Evolutionary conservation across 1,284 basidiomycete genomes (phyloP).

Genomic region (Apiotrichum porosum): DNA sequence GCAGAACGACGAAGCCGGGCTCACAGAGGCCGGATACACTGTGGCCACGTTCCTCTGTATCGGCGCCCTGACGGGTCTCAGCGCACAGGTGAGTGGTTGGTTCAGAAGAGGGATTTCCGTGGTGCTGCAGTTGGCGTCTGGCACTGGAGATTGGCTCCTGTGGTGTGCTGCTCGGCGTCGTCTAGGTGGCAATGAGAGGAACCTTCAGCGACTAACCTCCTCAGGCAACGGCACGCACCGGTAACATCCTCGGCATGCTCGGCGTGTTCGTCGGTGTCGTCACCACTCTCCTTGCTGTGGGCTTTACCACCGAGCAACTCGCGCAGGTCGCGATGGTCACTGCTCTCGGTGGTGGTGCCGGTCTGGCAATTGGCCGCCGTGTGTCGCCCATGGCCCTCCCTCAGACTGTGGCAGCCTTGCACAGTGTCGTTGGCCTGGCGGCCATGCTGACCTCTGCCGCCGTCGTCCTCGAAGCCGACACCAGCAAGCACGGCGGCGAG

Average conservation of each 20-base stretch:
- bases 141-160: too few relatives aligned
- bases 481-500: slow-evolving; percentile 35
- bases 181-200: too few relatives aligned
- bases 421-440: slow-evolving; percentile 77
- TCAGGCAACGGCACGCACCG: slow-evolving; percentile 71
- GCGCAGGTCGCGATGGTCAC: slow-evolving; percentile 71
- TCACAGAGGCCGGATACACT: slow-evolving; percentile 77
- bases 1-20: slow-evolving; percentile 57
- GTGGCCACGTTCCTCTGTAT: slow-evolving; percentile 76
- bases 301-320: slow-evolving; percentile 67
- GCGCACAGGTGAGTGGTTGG: slow-evolving; percentile 25
- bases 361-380: slow-evolving; percentile 65
- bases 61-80: slow-evolving; percentile 50
- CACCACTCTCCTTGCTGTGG: slow-evolving; percentile 70
- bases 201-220: slow-evolving; percentile 4
- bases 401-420: slow-evolving; percentile 67
- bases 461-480: slow-evolving; percentile 65
- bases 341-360: slow-evolving; percentile 62
- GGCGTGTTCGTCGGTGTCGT: slow-evolving; percentile 74
- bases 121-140: too few relatives aligned
- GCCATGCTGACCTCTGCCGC: slow-evolving; percentile 76
- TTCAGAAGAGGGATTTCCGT: too few relatives aligned
- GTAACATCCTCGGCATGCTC: slow-evolving; percentile 74
- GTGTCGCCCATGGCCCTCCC: slow-evolving; percentile 79
- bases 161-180: too few relatives aligned